A percentile compares a stretch with the other conserved stretches of the same genome.
phyloP scores from a whole-genome alignment of 176 grass and related monocot genomes.

The Carex pumila region DNA sequence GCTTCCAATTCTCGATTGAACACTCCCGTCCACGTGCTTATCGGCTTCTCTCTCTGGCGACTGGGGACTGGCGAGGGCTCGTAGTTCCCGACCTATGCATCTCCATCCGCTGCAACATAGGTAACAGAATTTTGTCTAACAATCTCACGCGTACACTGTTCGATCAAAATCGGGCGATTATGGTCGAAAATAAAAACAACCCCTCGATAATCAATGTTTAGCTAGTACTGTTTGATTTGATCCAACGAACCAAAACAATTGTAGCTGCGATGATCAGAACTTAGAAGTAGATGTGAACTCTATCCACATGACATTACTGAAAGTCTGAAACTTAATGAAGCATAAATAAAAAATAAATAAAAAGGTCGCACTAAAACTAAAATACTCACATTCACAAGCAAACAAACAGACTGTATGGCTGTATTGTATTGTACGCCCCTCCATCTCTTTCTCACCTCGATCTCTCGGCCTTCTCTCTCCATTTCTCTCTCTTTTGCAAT shows the following conservation, averaged over 20 bases:
- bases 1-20: neutral
- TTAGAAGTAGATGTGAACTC: neutral
- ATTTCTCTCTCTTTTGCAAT: neutral
- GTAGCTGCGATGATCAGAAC: neutral
- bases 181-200: neutral
- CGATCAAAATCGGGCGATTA: neutral
- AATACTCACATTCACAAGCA: conserved; percentile 22
- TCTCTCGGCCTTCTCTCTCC: neutral
- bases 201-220: neutral
- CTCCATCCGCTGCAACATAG: neutral
- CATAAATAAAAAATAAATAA: neutral
- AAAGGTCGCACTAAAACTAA: neutral
- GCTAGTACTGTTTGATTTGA: neutral
- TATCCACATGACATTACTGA: neutral
- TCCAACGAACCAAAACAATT: neutral
- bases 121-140: neutral
- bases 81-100: neutral
- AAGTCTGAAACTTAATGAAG: neutral
- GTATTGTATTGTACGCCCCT: neutral
- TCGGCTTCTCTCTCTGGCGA: neutral
- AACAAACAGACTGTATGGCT: conserved; percentile 18
- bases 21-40: conserved; percentile 18
- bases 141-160: neutral
- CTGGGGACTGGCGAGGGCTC: neutral
- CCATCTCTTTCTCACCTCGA: neutral